These are phyloP conservation scores for Helicostylum pulchrum DNA, from an alignment of 192 early-diverging fungal genomes.

Conservation along the genomic window DNA sequence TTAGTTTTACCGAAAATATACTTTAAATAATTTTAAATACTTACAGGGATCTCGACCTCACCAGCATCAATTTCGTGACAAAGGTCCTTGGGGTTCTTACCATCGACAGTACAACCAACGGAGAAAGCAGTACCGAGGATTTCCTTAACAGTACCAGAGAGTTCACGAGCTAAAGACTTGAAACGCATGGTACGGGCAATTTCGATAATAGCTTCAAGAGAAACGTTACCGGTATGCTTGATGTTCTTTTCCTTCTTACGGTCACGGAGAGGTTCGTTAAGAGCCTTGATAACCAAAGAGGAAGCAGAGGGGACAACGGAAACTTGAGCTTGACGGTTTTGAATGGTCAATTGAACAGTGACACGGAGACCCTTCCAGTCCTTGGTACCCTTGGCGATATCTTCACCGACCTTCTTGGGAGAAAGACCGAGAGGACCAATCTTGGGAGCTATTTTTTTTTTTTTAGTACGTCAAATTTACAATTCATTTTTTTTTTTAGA, in stretches of 20 bases:
- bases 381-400: constrained; percentile 99
- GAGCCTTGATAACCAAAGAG: constrained; percentile 93
- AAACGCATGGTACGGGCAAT: constrained; percentile 93
- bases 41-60: constrained; percentile 69
- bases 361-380: constrained; percentile 99
- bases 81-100: constrained; percentile 87
- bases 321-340: constrained; percentile 99
- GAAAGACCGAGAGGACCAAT: constrained; percentile 99
- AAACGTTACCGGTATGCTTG: constrained; percentile 94
- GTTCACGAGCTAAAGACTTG: constrained; percentile 94
- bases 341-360: constrained; percentile 97
- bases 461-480: not conserved
- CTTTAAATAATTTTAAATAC: constrained; percentile 1
- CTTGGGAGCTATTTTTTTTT: constrained; percentile 68
- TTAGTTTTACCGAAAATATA: not conserved
- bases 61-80: constrained; percentile 83
- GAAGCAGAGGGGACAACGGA: constrained; percentile 96
- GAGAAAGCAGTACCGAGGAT: constrained; percentile 94
- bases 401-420: constrained; percentile 99
- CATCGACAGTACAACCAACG: constrained; percentile 98
- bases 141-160: constrained; percentile 94
- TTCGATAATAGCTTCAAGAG: constrained; percentile 90
- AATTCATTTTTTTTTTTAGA: not conserved
- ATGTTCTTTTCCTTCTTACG: constrained; percentile 99
- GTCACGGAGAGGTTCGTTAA: constrained; percentile 97